Base-by-base conservation (phyloP, 352 stramenopile species). In the Phytopythium delawarense region DNA sequence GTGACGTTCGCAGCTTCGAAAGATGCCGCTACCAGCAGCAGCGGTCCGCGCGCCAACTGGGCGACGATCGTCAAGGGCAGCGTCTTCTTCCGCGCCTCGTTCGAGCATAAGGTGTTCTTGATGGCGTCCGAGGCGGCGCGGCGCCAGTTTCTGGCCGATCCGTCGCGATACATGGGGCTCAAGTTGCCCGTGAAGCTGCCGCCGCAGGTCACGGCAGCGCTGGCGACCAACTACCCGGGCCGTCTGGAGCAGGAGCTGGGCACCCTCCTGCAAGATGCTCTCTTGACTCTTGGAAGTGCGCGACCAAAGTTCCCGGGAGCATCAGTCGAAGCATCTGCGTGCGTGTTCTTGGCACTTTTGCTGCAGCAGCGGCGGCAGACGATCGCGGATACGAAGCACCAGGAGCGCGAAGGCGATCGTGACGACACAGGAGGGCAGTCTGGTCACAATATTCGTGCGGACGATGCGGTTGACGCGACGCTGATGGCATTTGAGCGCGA, bases 141-240 rank as follows among this genome's bases (percentile, higher is more conserved):
- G 0, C 74, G 71, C 34, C 57, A 65, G 45, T 92, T 92, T 61
- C 65, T 88, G 40, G 30, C 32, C 4, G 63, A 88, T 32, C 83
- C 81, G 15, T 61, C 63, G 42, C 64, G 65, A n/a, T 90, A 72
- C 37, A 70, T 70, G 2, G 64, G 48, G 15, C 74, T 81, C 18
- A 75, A 74, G 21, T 52, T 92, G 37, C 81, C 83, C 7, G 73
- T 85, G 7, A 89, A 90, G 63, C 67, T 92, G 23, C 83, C 81
- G 28, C 83, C 81, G 1, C 72, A 88, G 37, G 63, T 92, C 7
- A 64, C 64, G 18, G 42, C 48, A 0, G 46, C 65, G 3, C 57
- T 90, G 1, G 61, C 67, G 18, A 85, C 82, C 50, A 84, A 74
- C 46, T 87, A 78, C 34, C 76, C 78, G 0, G 79, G 81, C 0